phyloP scores from a whole-genome alignment of 176 grass and related monocot genomes.

The Oropetium thomaeum region DNA sequence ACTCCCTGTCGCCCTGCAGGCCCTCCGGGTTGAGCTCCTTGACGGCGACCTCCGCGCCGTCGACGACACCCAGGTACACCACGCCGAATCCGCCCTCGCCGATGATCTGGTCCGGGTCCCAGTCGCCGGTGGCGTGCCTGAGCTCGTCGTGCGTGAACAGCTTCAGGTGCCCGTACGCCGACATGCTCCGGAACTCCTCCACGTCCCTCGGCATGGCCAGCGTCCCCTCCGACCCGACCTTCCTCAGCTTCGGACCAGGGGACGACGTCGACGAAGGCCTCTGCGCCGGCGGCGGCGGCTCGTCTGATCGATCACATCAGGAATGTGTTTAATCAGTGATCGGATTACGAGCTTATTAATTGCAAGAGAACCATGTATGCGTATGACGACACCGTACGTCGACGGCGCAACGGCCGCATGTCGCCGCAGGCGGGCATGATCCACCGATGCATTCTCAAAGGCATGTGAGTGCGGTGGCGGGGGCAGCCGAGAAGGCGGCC shows the following conservation, averaged over 20 bases:
- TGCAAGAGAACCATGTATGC: too few species aligned
- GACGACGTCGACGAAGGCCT: background rate
- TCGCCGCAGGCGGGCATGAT: slow-evolving; percentile 49
- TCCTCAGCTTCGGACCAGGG: slow-evolving; percentile 42
- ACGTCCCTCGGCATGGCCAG: slow-evolving; percentile 60
- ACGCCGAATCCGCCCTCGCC: slow-evolving; percentile 85
- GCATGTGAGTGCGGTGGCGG: background rate
- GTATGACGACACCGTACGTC: too few species aligned
- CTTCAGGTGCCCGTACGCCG: slow-evolving; percentile 46
- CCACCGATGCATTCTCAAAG: slow-evolving; percentile 43
- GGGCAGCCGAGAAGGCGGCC: slow-evolving; percentile 36
- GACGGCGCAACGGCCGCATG: slow-evolving; percentile 32
- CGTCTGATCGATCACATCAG: background rate
- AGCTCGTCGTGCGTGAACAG: slow-evolving; percentile 70
- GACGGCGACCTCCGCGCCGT: slow-evolving; percentile 46
- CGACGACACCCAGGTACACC: slow-evolving; percentile 54
- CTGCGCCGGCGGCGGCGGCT: background rate
- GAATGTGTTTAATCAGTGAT: too few species aligned
- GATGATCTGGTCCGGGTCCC: slow-evolving; percentile 49
- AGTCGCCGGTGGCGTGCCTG: slow-evolving; percentile 45
- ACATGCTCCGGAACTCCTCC: slow-evolving; percentile 59
- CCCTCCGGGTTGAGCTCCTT: slow-evolving; percentile 68
- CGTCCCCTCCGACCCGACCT: slow-evolving; percentile 48
- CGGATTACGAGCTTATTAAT: too few species aligned
- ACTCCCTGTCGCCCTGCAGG: slow-evolving; percentile 82